Percentiles rank a stretch among this genome's conserved stretches.
These are phyloP conservation scores for Solanum habrochaites DNA, from an alignment of 257 asterid species.

Conservation along the genomic window DNA sequence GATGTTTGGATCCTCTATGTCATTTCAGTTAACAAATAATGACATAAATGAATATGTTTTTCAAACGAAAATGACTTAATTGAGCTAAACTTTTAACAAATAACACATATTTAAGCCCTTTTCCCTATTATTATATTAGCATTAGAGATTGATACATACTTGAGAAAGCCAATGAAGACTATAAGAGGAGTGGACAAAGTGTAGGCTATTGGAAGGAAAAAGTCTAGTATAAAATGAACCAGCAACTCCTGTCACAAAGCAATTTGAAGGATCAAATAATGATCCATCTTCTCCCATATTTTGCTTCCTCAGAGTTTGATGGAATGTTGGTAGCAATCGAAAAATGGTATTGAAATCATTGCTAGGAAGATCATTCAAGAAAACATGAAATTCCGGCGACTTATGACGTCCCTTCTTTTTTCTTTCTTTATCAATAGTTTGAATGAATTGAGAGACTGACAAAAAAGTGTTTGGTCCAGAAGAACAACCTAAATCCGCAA, in stretches of 20 bases:
- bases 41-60: too few relatives aligned
- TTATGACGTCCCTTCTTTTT: not conserved
- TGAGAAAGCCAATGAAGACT: not conserved
- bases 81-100: too few relatives aligned
- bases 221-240: not conserved
- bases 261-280: not conserved
- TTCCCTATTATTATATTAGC: too few relatives aligned
- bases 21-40: too few relatives aligned
- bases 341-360: conserved; percentile 15
- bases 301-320: not conserved
- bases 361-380: conserved; percentile 48
- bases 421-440: not conserved
- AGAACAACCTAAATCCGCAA: conserved; percentile 66
- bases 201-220: not conserved
- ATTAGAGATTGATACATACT: not conserved
- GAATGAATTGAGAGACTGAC: not conserved
- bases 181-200: not conserved
- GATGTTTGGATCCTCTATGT: too few relatives aligned
- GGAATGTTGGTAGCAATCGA: not conserved
- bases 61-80: too few relatives aligned
- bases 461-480: conserved; percentile 52
- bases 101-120: too few relatives aligned
- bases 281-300: not conserved
- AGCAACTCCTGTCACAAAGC: not conserved
- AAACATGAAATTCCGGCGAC: conserved; percentile 32